phyloP scores from a whole-genome alignment of 2,329 filamentous ascomycete species.

The Corynespora cassiicola region DNA sequence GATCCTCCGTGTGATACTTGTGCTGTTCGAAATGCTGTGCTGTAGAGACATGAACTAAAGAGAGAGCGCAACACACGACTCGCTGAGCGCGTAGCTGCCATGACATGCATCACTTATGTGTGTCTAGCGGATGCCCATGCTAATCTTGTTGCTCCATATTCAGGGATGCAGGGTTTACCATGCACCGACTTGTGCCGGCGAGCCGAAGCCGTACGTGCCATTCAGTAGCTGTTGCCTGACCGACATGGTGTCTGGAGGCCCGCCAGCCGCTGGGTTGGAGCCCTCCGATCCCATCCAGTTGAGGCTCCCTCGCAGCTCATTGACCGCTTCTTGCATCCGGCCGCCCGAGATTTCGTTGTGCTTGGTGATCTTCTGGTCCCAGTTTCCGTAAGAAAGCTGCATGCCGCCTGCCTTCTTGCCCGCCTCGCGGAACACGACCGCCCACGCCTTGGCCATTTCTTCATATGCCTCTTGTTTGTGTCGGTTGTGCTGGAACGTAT shows the following conservation, averaged over 20 bases:
- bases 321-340: slow-evolving; percentile 79
- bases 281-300: slow-evolving; percentile 73
- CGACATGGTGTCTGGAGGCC: slow-evolving; percentile 38
- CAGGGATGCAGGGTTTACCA: slow-evolving; percentile 50
- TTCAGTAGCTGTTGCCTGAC: slow-evolving; percentile 58
- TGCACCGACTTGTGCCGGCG: slow-evolving; percentile 62
- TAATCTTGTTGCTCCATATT: not conserved
- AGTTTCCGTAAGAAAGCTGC: slow-evolving; percentile 84
- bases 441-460: slow-evolving; percentile 93
- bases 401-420: slow-evolving; percentile 91
- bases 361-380: slow-evolving; percentile 86
- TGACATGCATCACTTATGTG: no score
- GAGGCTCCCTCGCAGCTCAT: slow-evolving; percentile 75
- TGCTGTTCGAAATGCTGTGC: no score
- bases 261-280: slow-evolving; percentile 22
- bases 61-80: no score
- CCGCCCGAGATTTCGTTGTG: slow-evolving; percentile 89
- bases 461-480: slow-evolving; percentile 97
- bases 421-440: slow-evolving; percentile 86
- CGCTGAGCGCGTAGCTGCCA: no score
- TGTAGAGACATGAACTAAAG: no score
- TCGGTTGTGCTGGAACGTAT: slow-evolving; percentile 83
- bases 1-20: no score
- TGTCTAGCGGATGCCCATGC: no score
- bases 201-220: slow-evolving; percentile 62